Conservation (phyloP, 345 rosid species). For the Syzygium aqueum region DNA sequence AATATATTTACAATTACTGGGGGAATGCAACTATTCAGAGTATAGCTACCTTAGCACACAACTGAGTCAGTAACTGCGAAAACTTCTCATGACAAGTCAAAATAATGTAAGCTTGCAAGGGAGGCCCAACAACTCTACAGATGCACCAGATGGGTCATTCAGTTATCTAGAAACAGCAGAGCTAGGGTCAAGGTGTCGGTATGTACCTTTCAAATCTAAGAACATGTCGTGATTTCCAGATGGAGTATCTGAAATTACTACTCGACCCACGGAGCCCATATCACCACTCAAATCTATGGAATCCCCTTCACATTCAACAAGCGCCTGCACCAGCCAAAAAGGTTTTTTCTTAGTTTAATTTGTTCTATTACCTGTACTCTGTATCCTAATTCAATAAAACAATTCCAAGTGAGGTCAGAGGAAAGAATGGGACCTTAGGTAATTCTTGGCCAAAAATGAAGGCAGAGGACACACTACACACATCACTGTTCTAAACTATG, state of each 20-base stretch:
- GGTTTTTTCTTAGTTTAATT: neutral
- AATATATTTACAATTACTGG: neutral
- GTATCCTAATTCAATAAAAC: neutral
- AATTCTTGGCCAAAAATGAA: neutral
- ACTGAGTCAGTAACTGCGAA: neutral
- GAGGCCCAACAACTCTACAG: neutral
- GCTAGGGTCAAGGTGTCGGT: neutral
- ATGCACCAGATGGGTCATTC: neutral
- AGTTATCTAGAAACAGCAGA: neutral
- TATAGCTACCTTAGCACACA: neutral
- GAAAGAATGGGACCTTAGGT: neutral
- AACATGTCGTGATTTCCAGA: conserved; percentile 51
- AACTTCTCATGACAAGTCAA: neutral
- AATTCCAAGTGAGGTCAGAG: neutral
- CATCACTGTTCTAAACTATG: neutral
- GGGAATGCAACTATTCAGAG: neutral
- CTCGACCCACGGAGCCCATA: conserved; percentile 92
- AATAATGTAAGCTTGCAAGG: neutral
- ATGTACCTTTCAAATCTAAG: conserved; percentile 81
- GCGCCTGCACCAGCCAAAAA: conserved; percentile 52
- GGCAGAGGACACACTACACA: neutral
- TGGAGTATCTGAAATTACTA: conserved; percentile 49
- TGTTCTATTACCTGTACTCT: neutral
- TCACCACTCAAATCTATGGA: conserved; percentile 94
- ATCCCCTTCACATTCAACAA: conserved; percentile 94